Evolutionary conservation across 129 eudicot genomes (phyloP), one percentile per base, ranked within the genome.

Genomic region (Oenanthe sinensis): DNA sequence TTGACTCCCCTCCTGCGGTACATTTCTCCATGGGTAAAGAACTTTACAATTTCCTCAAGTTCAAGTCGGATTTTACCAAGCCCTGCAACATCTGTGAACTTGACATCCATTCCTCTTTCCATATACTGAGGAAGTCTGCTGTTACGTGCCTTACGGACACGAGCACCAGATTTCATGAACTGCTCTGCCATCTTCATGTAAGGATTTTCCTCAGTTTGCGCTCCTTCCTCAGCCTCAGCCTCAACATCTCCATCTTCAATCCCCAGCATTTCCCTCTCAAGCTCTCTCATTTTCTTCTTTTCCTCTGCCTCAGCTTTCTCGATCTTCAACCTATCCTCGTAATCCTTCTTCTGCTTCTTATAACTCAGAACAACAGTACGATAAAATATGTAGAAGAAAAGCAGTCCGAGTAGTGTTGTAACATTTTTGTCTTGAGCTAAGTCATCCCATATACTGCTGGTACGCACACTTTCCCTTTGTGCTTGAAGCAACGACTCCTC

Each of bases 21-120:
- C 83, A 95, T 88, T 68, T 95, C 98, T 63, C 97, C 97, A 65
- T 95, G 97, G 47, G 98, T 95, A 79, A 95, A 95, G 77, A 95
- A 95, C 81, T 91, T 95, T 44, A 95, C 98, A 83, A 95, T 85
- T 83, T 95, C 98, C 84, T 95, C 98, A 48, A 95, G 92, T 84
- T 95, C 98, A 77, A 90, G 87, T 48, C 96, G 79, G 50, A 95
- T 95, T 85, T 95, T 95, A 50, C 98, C 98, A 60, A 95, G 97
- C 68, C 98, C 98, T 8, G 98, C 98, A 78, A 95, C 98, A 86
- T 95, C 98, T 30, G 97, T 42, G 74, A 95, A 95, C 91, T 91
- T 95, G 84, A 95, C 98, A 85, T 95, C 98, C 68, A 88, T 84
- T 16, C 82, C 92, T 86, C 87, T 87, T 79, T 95, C 98, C 77